These are phyloP conservation scores for Monosporozyma siamensis DNA, from an alignment of 805 yeast genomes.

Conservation along the genomic window DNA sequence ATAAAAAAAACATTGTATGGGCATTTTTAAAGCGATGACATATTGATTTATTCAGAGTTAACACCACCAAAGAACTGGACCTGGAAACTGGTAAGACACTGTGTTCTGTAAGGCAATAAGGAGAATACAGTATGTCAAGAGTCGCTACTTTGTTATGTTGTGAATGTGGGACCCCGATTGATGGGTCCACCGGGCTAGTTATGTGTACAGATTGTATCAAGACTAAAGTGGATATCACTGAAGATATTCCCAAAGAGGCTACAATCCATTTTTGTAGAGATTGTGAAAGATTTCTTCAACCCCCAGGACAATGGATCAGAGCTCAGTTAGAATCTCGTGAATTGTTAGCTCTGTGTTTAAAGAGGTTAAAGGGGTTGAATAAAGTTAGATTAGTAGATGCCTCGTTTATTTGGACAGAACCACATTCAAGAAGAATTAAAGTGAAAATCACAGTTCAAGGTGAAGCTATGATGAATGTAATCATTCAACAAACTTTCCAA, in stretches of 20 bases:
- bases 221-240: conserved; percentile 85
- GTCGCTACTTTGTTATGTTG: conserved; percentile 81
- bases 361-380: conserved; percentile 77
- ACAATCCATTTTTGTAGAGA: conserved; percentile 89
- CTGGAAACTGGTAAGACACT: no score
- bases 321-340: conserved; percentile 91
- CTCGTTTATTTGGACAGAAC: conserved; percentile 96
- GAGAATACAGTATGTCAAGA: not conserved
- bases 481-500: conserved; percentile 87
- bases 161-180: conserved; percentile 97
- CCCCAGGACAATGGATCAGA: conserved; percentile 87
- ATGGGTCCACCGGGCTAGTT: conserved; percentile 84
- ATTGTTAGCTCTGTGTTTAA: conserved; percentile 77
- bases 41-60: no score
- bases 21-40: no score
- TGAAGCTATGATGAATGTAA: conserved; percentile 85
- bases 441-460: conserved; percentile 92
- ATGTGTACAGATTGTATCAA: conserved; percentile 97
- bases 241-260: conserved; percentile 89
- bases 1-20: no score
- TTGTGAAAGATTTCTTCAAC: conserved; percentile 92
- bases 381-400: conserved; percentile 88
- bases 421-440: conserved; percentile 91
- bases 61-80: no score
- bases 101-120: no score